Evolutionary conservation across 129 eudicot species (phyloP).

Genomic region (Smallanthus sonchifolius): DNA sequence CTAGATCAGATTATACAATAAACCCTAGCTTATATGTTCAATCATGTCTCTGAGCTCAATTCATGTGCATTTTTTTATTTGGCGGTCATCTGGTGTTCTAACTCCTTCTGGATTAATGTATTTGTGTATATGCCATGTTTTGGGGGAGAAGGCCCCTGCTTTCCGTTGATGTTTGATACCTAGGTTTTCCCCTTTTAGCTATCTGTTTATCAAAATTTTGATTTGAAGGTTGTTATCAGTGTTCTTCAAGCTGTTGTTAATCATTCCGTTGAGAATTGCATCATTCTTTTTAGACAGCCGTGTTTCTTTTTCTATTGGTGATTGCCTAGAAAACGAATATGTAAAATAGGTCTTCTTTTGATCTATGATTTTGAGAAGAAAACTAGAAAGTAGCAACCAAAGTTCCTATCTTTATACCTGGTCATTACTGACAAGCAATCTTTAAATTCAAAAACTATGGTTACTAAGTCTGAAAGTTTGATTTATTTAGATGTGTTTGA

Average conservation of each 20-base stretch:
- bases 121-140: not conserved
- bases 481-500: not conserved
- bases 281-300: not conserved
- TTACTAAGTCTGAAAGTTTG: not conserved
- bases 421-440: not conserved
- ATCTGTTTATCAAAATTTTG: not conserved
- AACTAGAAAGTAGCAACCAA: not conserved
- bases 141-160: not conserved
- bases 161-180: not conserved
- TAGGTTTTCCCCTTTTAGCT: not conserved
- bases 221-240: not conserved
- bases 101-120: not conserved
- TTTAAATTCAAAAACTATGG: not conserved
- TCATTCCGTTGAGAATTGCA: not conserved
- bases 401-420: not conserved
- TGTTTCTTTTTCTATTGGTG: not conserved
- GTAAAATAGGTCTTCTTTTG: not conserved
- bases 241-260: not conserved
- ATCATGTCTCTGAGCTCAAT: not conserved
- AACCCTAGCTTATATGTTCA: too few species aligned
- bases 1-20: too few species aligned
- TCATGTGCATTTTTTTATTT: not conserved
- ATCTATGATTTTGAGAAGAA: not conserved
- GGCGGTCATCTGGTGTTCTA: not conserved
- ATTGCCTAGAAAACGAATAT: not conserved